Base-by-base conservation (phyloP, 495 filamentous ascomycete species). In the Hypomontagnella submonticulosa region DNA sequence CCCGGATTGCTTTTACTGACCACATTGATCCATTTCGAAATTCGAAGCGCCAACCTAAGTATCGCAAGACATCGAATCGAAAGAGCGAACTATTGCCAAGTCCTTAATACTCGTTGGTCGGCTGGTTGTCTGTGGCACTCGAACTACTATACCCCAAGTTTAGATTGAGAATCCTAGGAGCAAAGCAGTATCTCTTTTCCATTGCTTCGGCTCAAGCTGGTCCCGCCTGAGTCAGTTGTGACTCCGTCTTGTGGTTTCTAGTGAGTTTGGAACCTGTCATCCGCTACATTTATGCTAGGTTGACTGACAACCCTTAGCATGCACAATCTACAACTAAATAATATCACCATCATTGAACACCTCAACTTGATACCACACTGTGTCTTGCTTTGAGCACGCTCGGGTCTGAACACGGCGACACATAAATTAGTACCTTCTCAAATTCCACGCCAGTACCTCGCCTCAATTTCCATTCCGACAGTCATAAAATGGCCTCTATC, bases 401-500 rank as follows among this genome's bases (percentile, higher is more conserved):
- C 44, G 16, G 30, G 34, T 41, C 50, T 12, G 19, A 59, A 19
- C 23, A 51, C 55, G 33, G 38, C 18, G 36, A 20, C 43, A 38
- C 44, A n/a, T 55, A 59, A 33, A 16, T 60, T 46, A 66, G 46
- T 27, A 23, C 40, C 37, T 53, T 30, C 20, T 38, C 40, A 4
- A 36, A 37, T 49, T 53, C 36, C 19, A 40, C 23, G 23, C 20
- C 30, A 37, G 23, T 23, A 32, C 4, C 9, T 34, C 32, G 5
- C 50, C 19, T 34, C 20, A 16, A 42, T 30, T 27, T 36, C 12
- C 56, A 19, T 20, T 40, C 19, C 18, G 44, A 23, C 47, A 53
- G 2, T 43, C 38, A 43, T 43, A 37, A 41, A 36, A 71, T 71
- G 63, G 62, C 71, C 36, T 64, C 66, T 33, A 60, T 49, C 34